Conservation (phyloP, 2,329 filamentous ascomycete genomes). For the Zymoseptoria tritici region DNA sequence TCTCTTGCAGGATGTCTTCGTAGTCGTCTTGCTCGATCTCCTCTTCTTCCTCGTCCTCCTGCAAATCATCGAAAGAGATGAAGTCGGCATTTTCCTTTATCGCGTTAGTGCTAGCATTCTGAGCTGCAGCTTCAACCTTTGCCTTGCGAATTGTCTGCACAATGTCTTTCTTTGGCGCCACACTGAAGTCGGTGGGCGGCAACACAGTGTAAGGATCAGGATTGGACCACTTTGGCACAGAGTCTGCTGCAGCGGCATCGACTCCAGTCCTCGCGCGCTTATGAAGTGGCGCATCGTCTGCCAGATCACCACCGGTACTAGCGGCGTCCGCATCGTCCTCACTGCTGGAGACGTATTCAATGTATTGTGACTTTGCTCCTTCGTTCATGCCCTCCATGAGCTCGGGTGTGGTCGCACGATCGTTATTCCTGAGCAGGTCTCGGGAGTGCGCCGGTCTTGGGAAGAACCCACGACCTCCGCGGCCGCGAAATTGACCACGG, state of each 20-base stretch:
- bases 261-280: slow-evolving; percentile 27
- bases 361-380: slow-evolving; percentile 35
- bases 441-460: slow-evolving; percentile 37
- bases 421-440: slow-evolving; percentile 34
- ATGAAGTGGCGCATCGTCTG: slow-evolving; percentile 20
- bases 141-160: slow-evolving; percentile 89
- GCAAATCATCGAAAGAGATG: slow-evolving; percentile 60
- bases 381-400: slow-evolving; percentile 37
- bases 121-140: slow-evolving; percentile 57
- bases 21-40: slow-evolving; percentile 21
- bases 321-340: slow-evolving; percentile 26
- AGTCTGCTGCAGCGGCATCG: slow-evolving; percentile 25
- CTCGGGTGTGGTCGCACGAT: slow-evolving; percentile 37
- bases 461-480: slow-evolving; percentile 10
- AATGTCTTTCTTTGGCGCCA: slow-evolving; percentile 73
- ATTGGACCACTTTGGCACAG: slow-evolving; percentile 79
- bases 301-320: slow-evolving; percentile 13
- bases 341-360: slow-evolving; percentile 36
- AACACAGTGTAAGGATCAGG: slow-evolving; percentile 87
- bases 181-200: slow-evolving; percentile 67
- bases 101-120: slow-evolving; percentile 32
- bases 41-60: slow-evolving; percentile 27
- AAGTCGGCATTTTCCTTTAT: slow-evolving; percentile 61
- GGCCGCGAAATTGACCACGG: slow-evolving; percentile 1
- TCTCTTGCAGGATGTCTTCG: neutral